These are phyloP conservation scores for Candida golubevii DNA, from an alignment of 805 yeast species.

Conservation along the genomic window DNA sequence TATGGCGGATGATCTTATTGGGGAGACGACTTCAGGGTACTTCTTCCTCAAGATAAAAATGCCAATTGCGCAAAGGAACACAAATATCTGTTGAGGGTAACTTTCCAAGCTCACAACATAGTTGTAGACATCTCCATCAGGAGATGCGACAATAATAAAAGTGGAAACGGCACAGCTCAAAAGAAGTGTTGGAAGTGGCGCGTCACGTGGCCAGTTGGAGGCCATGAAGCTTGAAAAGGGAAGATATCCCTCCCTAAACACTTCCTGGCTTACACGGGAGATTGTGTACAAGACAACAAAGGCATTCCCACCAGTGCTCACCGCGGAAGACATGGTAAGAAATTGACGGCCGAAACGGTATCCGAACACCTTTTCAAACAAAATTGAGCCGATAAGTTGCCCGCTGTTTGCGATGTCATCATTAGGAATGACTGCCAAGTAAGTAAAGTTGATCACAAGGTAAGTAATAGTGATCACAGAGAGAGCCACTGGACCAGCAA, in stretches of 20 bases:
- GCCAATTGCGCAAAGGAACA: conserved; percentile 54
- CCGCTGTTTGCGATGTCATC: conserved; percentile 54
- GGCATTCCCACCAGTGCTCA: conserved; percentile 59
- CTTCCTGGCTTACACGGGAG: conserved; percentile 62
- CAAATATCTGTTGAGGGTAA: conserved; percentile 47
- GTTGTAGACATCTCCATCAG: conserved; percentile 48
- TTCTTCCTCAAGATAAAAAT: conserved; percentile 49
- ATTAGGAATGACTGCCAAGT: conserved; percentile 49
- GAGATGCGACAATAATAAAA: conserved; percentile 34
- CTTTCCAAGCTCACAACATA: conserved; percentile 51
- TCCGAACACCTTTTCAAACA: conserved; percentile 56
- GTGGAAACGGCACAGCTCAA: conserved; percentile 42
- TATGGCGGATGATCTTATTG: conserved; percentile 45
- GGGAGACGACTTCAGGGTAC: conserved; percentile 45
- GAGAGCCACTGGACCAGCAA: conserved; percentile 58
- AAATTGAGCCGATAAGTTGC: conserved; percentile 54
- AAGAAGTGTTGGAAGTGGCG: conserved; percentile 52
- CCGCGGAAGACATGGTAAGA: conserved; percentile 52
- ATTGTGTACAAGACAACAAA: conserved; percentile 57
- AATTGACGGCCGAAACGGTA: conserved; percentile 47
- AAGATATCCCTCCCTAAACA: conserved; percentile 57
- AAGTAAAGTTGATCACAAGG: conserved; percentile 51
- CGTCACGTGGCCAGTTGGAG: conserved; percentile 50
- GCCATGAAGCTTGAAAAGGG: conserved; percentile 53
- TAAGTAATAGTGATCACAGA: conserved; percentile 46